Evolutionary conservation across 2,329 filamentous ascomycete species (phyloP).

Genomic region (Cryphonectria nitschkei): DNA sequence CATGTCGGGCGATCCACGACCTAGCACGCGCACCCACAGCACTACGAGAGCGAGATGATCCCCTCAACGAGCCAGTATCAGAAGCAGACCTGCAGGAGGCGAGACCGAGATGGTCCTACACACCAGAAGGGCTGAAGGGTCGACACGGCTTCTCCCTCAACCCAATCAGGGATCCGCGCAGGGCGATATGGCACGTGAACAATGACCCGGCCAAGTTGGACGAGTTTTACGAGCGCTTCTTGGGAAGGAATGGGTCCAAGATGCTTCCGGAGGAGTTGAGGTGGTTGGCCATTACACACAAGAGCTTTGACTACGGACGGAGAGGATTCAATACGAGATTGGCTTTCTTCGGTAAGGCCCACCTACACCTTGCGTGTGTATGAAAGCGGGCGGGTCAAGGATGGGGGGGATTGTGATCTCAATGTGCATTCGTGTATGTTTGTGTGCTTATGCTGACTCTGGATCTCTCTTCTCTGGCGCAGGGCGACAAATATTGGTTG

Average conservation of each 20-base stretch:
- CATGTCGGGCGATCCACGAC: conserved; percentile 22
- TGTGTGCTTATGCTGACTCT: conserved; percentile 1
- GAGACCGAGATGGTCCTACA: conserved; percentile 70
- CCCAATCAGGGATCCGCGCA: conserved; percentile 57
- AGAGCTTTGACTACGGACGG: conserved; percentile 95
- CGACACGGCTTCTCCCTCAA: conserved; percentile 61
- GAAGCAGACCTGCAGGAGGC: conserved; percentile 28
- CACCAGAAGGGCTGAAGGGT: conserved; percentile 70
- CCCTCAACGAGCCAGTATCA: conserved; percentile 26
- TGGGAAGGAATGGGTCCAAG: conserved; percentile 73
- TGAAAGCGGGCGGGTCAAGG: background rate
- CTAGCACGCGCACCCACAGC: conserved; percentile 23
- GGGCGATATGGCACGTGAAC: conserved; percentile 71
- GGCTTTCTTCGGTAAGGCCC: conserved; percentile 75
- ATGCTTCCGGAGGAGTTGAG: conserved; percentile 89
- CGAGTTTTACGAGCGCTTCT: conserved; percentile 73
- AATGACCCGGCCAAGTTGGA: conserved; percentile 74
- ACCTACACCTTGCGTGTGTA: too few relatives aligned
- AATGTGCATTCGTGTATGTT: too few relatives aligned
- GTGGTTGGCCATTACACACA: conserved; percentile 96
- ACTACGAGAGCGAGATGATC: conserved; percentile 25
- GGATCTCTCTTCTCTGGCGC: background rate
- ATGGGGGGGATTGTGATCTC: too few relatives aligned
- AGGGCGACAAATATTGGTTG: conserved; percentile 36
- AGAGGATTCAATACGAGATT: conserved; percentile 93